A percentile compares a stretch with the other conserved stretches of the same genome.
phyloP scores from a whole-genome alignment of 1,139 yeast species.

The Kluyveromyces marxianus region DNA sequence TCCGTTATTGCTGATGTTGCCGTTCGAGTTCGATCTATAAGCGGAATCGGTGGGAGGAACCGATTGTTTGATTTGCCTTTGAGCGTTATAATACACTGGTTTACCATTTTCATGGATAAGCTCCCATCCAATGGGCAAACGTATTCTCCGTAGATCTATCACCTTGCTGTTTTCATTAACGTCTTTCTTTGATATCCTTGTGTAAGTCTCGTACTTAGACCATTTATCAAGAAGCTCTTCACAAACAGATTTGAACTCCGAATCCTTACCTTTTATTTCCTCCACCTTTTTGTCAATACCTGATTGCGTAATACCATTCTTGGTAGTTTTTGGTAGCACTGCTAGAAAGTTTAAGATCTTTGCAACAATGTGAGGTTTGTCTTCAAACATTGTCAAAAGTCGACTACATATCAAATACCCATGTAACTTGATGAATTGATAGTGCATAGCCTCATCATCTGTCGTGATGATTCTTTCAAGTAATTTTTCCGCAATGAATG shows the following conservation, averaged over 20 bases:
- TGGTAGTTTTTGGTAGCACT: conserved; percentile 75
- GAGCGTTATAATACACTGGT: conserved; percentile 28
- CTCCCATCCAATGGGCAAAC: conserved; percentile 31
- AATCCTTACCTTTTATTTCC: conserved; percentile 32
- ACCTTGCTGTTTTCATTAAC: conserved; percentile 15
- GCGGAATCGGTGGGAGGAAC: conserved; percentile 24
- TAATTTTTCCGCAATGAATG: conserved; percentile 56
- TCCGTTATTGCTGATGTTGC: conserved; percentile 1
- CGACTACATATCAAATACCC: conserved; percentile 78
- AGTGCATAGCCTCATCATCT: conserved; percentile 46
- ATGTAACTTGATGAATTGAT: conserved; percentile 65
- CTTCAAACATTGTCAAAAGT: conserved; percentile 40
- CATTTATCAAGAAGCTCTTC: conserved; percentile 52
- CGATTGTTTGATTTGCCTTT: conserved; percentile 21
- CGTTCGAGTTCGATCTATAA: background rate
- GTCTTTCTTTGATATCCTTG: conserved; percentile 46
- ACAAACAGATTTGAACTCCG: conserved; percentile 36
- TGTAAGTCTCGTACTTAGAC: conserved; percentile 72
- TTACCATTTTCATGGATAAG: conserved; percentile 28
- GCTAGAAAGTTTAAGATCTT: conserved; percentile 51
- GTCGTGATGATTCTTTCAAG: conserved; percentile 59
- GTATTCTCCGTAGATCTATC: conserved; percentile 25
- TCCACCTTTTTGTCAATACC: conserved; percentile 62
- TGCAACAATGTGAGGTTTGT: conserved; percentile 31
- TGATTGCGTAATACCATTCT: conserved; percentile 73